Percentiles rank a stretch among this genome's conserved stretches.
These are phyloP conservation scores for Berberis vulgaris DNA, from an alignment of 164 flowering plant species.

Conservation along the genomic window DNA sequence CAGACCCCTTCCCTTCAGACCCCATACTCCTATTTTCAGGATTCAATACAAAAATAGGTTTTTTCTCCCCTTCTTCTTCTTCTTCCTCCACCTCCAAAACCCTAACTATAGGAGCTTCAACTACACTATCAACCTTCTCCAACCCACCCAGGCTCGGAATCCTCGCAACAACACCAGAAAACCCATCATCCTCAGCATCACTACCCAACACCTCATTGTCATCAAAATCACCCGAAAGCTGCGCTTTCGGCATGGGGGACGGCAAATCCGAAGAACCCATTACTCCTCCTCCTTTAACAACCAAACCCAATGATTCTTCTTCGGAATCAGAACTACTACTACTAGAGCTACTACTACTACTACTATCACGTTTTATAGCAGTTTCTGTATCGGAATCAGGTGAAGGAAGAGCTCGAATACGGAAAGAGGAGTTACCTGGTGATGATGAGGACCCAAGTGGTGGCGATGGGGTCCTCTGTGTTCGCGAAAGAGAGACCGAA, in stretches of 20 bases:
- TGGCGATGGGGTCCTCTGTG: neutral
- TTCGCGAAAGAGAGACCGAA: neutral
- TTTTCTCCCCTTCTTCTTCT: no score
- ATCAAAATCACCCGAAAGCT: no score
- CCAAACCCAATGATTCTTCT: no score
- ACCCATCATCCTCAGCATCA: neutral
- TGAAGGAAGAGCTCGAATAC: neutral
- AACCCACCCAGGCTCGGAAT: neutral
- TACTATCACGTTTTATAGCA: neutral
- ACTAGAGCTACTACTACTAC: neutral
- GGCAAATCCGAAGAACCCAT: neutral
- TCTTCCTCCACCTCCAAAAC: neutral
- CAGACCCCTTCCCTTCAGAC: no score
- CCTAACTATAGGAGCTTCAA: neutral
- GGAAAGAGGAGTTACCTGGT: constrained; percentile 1
- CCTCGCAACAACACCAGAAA: neutral
- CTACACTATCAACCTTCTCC: neutral
- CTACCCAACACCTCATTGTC: neutral
- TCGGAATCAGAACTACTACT: neutral
- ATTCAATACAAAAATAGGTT: no score
- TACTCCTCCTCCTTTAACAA: neutral
- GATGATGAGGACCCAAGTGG: neutral
- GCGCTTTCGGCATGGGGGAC: neutral
- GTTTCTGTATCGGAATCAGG: constrained; percentile 1
- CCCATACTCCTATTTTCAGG: no score